A percentile compares a stretch with the other conserved stretches of the same genome.
Conservation (phyloP, 2,329 filamentous ascomycete genomes). For the Plectosphaerella cucumerina region DNA sequence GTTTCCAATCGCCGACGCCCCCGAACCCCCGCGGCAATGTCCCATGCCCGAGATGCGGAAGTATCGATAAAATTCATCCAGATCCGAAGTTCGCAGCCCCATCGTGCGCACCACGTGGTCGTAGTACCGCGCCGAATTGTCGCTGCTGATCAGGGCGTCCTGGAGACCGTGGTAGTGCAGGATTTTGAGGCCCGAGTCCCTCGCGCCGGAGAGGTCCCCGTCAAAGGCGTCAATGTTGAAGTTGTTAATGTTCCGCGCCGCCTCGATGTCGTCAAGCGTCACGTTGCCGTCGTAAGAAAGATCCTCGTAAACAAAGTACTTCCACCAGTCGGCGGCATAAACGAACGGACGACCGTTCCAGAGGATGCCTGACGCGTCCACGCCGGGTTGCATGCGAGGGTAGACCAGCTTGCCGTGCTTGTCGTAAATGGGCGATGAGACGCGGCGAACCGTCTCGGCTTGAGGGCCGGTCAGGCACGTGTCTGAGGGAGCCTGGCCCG, state of each 20-base stretch:
- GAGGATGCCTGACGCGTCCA: slow-evolving; percentile 13
- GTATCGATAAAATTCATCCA: slow-evolving; percentile 46
- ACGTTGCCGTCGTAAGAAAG: slow-evolving; percentile 27
- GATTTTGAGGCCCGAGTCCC: slow-evolving; percentile 35
- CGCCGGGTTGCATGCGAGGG: slow-evolving; percentile 41
- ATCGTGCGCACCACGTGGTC: slow-evolving; percentile 24
- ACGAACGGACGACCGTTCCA: background rate
- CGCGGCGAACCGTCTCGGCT: slow-evolving; percentile 25
- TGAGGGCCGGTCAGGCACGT: slow-evolving; percentile 38
- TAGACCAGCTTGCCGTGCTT: slow-evolving; percentile 30
- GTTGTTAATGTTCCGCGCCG: slow-evolving; percentile 27
- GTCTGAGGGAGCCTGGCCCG: slow-evolving; percentile 12
- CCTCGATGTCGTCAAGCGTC: slow-evolving; percentile 27
- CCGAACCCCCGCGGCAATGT: slow-evolving; percentile 43
- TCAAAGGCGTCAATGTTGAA: slow-evolving; percentile 32
- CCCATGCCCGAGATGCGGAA: slow-evolving; percentile 51
- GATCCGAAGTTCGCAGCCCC: slow-evolving; percentile 3
- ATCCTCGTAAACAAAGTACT: slow-evolving; percentile 35
- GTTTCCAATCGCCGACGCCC: slow-evolving; percentile 29
- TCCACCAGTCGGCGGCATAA: slow-evolving; percentile 18
- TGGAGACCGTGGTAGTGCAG: slow-evolving; percentile 41
- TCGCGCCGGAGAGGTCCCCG: slow-evolving; percentile 34
- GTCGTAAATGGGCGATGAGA: slow-evolving; percentile 21
- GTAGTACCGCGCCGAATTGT: slow-evolving; percentile 1
- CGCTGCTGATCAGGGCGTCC: slow-evolving; percentile 33